A percentile compares a stretch with the other conserved stretches of the same genome.
Evolutionary conservation across 1,139 yeast genomes (phyloP).

Genomic region (Kodamaea plutei): DNA sequence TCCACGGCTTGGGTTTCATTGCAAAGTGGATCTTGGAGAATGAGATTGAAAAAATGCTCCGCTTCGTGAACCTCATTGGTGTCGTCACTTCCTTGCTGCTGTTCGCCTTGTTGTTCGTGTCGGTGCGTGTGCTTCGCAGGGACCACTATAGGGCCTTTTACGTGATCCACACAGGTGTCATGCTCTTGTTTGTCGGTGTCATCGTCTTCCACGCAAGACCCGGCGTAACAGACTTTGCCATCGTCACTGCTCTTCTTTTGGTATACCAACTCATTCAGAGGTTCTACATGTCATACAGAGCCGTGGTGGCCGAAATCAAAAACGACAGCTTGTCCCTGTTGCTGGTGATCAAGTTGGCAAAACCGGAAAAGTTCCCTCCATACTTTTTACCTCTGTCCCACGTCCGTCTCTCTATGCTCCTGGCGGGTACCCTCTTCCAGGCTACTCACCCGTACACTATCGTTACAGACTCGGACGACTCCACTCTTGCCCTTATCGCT

Average conservation of each 20-base stretch:
- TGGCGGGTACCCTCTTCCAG: constrained; percentile 14
- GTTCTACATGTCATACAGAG: constrained; percentile 9
- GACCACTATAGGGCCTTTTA: constrained; percentile 31
- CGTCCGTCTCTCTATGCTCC: constrained; percentile 24
- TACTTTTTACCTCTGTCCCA: constrained; percentile 35
- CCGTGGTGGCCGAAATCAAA: constrained; percentile 9
- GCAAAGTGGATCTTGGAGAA: constrained; percentile 42
- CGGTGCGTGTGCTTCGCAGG: constrained; percentile 37
- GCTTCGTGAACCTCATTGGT: constrained; percentile 58
- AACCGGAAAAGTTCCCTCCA: constrained; percentile 24
- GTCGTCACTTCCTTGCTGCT: constrained; percentile 45
- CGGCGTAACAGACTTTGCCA: constrained; percentile 30
- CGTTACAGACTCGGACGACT: constrained; percentile 11
- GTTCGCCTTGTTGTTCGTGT: constrained; percentile 45
- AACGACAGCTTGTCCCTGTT: constrained; percentile 19
- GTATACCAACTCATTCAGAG: constrained; percentile 24
- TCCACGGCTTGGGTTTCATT: constrained; percentile 59
- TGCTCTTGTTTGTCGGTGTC: constrained; percentile 26
- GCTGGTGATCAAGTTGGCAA: constrained; percentile 22
- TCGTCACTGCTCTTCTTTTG: constrained; percentile 19
- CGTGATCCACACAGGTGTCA: constrained; percentile 30
- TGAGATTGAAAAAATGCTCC: constrained; percentile 36
- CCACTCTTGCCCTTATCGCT: constrained; percentile 1
- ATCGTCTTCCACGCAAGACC: constrained; percentile 43
- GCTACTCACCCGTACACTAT: constrained; percentile 43